Evolutionary conservation across 1,284 basidiomycete genomes (phyloP).

Genomic region (Coniferiporia weirii): DNA sequence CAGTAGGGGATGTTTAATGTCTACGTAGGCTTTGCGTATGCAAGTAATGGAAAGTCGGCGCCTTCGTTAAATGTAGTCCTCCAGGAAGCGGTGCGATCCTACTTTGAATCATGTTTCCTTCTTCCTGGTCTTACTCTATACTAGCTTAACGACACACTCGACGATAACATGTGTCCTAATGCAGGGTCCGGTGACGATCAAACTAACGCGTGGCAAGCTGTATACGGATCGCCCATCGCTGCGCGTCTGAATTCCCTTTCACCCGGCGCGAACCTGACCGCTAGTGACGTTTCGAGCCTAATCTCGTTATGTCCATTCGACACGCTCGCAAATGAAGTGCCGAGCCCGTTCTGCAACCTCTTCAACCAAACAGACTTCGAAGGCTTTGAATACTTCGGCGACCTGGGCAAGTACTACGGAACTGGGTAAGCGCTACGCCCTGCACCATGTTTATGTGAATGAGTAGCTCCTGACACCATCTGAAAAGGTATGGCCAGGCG

Average conservation of each 20-base stretch:
- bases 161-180: constrained; percentile 63
- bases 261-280: constrained; percentile 56
- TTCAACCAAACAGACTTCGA: constrained; percentile 57
- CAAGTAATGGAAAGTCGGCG: constrained; percentile 8
- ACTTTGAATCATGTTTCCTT: constrained; percentile 5
- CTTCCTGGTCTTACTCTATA: neutral
- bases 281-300: constrained; percentile 53
- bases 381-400: constrained; percentile 63
- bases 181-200: constrained; percentile 43
- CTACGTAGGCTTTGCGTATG: constrained; percentile 16
- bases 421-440: constrained; percentile 47
- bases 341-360: constrained; percentile 68
- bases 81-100: constrained; percentile 41
- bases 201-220: constrained; percentile 46
- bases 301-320: constrained; percentile 79
- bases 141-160: constrained; percentile 68
- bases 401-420: constrained; percentile 74
- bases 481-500: constrained; percentile 52
- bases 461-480: neutral
- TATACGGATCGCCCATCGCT: constrained; percentile 53
- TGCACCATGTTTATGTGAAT: neutral
- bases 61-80: constrained; percentile 36
- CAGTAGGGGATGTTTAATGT: neutral
- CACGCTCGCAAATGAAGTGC: constrained; percentile 44
- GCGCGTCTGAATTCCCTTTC: constrained; percentile 57